Evolutionary conservation across 805 yeast species (phyloP).

Genomic region (Teunomyces lycoperdinae): DNA sequence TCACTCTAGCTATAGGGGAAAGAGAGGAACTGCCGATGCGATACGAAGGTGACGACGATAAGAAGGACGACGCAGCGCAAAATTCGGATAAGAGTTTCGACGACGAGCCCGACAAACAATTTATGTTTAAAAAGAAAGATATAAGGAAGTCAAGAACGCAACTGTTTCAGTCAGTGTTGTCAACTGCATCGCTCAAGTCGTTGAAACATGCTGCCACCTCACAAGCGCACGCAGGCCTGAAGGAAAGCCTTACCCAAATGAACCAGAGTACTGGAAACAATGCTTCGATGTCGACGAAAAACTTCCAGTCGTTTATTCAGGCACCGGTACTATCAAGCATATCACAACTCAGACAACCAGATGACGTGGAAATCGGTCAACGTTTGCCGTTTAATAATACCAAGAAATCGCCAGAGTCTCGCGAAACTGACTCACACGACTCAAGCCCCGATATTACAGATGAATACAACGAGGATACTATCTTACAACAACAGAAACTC

Average conservation of each 20-base stretch:
- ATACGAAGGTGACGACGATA: background rate
- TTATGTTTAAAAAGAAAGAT: slow-evolving; percentile 39
- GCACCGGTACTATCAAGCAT: slow-evolving; percentile 44
- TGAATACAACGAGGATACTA: slow-evolving; percentile 32
- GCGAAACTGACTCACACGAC: background rate
- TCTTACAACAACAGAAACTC: slow-evolving; percentile 39
- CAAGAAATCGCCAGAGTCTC: background rate
- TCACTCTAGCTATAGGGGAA: slow-evolving; percentile 3
- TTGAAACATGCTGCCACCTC: slow-evolving; percentile 26
- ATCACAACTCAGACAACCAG: slow-evolving; percentile 26
- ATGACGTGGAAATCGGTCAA: slow-evolving; percentile 40
- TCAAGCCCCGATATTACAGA: slow-evolving; percentile 15
- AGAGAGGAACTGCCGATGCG: slow-evolving; percentile 1
- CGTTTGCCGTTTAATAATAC: slow-evolving; percentile 37
- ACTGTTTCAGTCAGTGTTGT: slow-evolving; percentile 43
- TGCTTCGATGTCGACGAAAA: slow-evolving; percentile 15
- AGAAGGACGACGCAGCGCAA: background rate
- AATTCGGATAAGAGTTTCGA: background rate
- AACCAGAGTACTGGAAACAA: background rate
- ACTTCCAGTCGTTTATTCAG: slow-evolving; percentile 45
- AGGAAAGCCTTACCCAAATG: background rate
- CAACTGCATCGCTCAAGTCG: slow-evolving; percentile 42
- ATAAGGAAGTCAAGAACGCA: slow-evolving; percentile 37
- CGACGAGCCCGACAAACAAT: slow-evolving; percentile 5
- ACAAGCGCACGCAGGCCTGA: slow-evolving; percentile 3